Conservation (phyloP, 345 rosid genomes). For the Dipteronia dyeriana region DNA sequence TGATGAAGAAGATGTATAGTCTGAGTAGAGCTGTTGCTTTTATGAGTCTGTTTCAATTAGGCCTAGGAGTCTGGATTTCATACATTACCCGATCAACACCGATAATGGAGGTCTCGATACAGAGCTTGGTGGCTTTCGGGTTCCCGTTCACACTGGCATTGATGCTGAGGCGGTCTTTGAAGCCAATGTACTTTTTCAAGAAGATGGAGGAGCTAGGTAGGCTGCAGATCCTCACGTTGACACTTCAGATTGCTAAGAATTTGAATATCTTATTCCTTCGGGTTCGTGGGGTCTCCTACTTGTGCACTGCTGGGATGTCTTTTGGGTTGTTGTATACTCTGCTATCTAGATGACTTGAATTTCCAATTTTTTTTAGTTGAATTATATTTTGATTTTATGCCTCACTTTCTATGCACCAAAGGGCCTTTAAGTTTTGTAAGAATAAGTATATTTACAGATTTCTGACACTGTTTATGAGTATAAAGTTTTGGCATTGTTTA, state of each 20-base stretch:
- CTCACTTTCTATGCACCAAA: neutral
- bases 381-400: neutral
- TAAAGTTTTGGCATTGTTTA: neutral
- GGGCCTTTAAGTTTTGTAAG: neutral
- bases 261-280: constrained; percentile 63
- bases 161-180: constrained; percentile 74
- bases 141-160: constrained; percentile 82
- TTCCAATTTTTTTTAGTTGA: neutral
- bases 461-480: neutral
- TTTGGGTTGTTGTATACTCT: constrained; percentile 46
- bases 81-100: constrained; percentile 48
- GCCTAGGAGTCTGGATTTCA: constrained; percentile 68
- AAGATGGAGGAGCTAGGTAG: constrained; percentile 91
- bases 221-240: constrained; percentile 79
- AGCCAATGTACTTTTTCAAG: constrained; percentile 82
- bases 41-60: constrained; percentile 65
- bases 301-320: constrained; percentile 54
- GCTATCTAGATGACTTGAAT: constrained; percentile 35
- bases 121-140: constrained; percentile 72
- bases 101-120: constrained; percentile 52
- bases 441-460: neutral
- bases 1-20: constrained; percentile 75
- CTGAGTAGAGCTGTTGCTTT: constrained; percentile 64
- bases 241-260: constrained; percentile 76
- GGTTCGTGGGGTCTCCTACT: constrained; percentile 50